Conservation (phyloP, 257 asterid genomes). For the Solanum rostratum region DNA sequence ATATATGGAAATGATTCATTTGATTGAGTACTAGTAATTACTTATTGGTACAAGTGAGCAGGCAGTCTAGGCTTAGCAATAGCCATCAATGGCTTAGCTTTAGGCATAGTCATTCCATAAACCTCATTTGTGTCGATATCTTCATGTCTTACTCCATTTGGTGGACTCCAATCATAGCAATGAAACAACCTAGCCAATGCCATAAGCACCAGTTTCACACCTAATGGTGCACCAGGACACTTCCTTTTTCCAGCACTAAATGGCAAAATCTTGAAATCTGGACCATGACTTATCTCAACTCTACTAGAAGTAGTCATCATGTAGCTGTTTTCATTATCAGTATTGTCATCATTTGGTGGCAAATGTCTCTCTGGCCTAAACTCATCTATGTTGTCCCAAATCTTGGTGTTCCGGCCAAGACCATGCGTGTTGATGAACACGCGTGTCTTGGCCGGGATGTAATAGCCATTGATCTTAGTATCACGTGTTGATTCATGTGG, state of each 20-base stretch:
- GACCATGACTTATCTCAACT: constrained; percentile 91
- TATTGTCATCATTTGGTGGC: constrained; percentile 22
- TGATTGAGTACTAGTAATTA: constrained; percentile 6
- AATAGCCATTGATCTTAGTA: constrained; percentile 62
- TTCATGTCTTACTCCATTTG: constrained; percentile 36
- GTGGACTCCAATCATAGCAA: constrained; percentile 68
- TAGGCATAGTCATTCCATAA: constrained; percentile 99
- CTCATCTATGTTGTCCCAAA: constrained; percentile 64
- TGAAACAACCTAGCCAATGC: constrained; percentile 85
- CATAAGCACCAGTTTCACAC: constrained; percentile 71
- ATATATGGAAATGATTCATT: not conserved
- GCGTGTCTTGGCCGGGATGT: constrained; percentile 69
- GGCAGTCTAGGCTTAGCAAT: constrained; percentile 56
- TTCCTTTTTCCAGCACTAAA: constrained; percentile 88
- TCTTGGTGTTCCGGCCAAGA: constrained; percentile 63
- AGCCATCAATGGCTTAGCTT: constrained; percentile 56
- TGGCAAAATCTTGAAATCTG: constrained; percentile 82
- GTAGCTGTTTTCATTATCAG: not conserved
- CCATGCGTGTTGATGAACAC: constrained; percentile 95
- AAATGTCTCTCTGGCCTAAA: constrained; percentile 83
- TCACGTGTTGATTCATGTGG: constrained; percentile 73
- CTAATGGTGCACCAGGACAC: constrained; percentile 99
- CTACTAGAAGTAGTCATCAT: constrained; percentile 6
- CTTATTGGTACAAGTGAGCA: constrained; percentile 30
- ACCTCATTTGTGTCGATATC: constrained; percentile 75